phyloP scores from a whole-genome alignment of 495 filamentous ascomycete species.

The Penicillium flavigenum region DNA sequence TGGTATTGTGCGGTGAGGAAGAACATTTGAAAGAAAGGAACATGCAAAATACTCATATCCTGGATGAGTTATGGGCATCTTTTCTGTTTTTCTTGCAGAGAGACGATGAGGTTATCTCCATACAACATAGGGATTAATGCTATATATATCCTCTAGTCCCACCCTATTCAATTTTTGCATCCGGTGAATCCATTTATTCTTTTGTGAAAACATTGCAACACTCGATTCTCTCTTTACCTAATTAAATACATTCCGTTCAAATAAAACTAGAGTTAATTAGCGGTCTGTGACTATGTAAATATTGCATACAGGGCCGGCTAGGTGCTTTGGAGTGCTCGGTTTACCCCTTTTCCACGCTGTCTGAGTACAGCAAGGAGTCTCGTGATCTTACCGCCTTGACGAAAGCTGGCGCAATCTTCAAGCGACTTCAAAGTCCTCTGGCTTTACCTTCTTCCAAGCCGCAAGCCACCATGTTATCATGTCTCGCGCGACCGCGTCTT shows the following conservation, averaged over 20 bases:
- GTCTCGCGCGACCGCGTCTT: constrained; percentile 16
- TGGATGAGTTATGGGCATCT: too few relatives aligned
- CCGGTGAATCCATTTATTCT: too few relatives aligned
- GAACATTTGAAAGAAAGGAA: background rate
- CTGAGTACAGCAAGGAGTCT: background rate
- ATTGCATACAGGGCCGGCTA: background rate
- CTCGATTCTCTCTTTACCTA: background rate
- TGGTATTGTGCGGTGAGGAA: too few relatives aligned
- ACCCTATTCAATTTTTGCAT: too few relatives aligned
- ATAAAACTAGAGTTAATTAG: too few relatives aligned
- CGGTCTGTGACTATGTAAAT: background rate
- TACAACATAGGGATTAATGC: too few relatives aligned
- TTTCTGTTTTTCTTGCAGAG: too few relatives aligned
- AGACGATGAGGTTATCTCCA: too few relatives aligned
- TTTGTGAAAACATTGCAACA: background rate
- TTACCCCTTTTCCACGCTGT: background rate
- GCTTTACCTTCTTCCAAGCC: background rate
- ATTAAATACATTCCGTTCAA: background rate
- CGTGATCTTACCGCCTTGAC: background rate
- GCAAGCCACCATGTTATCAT: constrained; percentile 3
- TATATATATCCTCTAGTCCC: too few relatives aligned
- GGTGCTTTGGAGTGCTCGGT: background rate
- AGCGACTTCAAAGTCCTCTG: background rate
- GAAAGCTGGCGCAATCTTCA: background rate
- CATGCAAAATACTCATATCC: background rate